Percentiles rank a stretch among this genome's conserved stretches.
phyloP scores from a whole-genome alignment of 1,284 basidiomycete species.

The Marasmius sp. region DNA sequence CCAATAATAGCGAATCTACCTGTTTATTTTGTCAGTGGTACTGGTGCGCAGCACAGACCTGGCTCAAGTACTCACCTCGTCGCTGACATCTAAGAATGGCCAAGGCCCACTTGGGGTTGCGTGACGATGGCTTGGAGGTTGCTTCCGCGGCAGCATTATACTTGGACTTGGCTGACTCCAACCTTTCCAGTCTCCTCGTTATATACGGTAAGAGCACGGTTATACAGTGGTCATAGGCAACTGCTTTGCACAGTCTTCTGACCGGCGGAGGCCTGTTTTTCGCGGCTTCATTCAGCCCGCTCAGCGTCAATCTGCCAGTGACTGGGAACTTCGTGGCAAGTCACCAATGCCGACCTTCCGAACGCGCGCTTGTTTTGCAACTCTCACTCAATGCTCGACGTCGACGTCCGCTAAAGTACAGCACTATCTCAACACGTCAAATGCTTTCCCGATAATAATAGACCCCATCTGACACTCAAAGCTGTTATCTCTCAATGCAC shows the following conservation, averaged over 20 bases:
- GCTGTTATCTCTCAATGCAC: too few species aligned
- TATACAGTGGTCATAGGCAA: too few species aligned
- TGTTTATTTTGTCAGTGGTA: background rate
- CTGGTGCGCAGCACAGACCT: too few species aligned
- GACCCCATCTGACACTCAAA: too few species aligned
- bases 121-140: background rate
- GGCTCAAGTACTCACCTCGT: background rate
- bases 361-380: background rate
- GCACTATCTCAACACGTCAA: too few species aligned
- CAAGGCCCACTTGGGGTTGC: background rate
- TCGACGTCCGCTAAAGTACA: too few species aligned
- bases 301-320: background rate
- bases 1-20: background rate
- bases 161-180: background rate
- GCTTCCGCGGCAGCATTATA: background rate
- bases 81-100: conserved; percentile 1
- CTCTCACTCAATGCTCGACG: background rate
- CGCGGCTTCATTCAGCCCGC: background rate
- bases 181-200: too few species aligned
- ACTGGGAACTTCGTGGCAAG: background rate
- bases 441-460: too few species aligned
- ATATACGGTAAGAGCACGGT: too few species aligned
- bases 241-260: background rate
- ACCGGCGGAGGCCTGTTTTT: background rate
- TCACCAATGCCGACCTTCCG: background rate